A percentile compares a stretch with the other conserved stretches of the same genome.
Conservation (phyloP, 805 yeast species). For the Yarrowia deformans region DNA sequence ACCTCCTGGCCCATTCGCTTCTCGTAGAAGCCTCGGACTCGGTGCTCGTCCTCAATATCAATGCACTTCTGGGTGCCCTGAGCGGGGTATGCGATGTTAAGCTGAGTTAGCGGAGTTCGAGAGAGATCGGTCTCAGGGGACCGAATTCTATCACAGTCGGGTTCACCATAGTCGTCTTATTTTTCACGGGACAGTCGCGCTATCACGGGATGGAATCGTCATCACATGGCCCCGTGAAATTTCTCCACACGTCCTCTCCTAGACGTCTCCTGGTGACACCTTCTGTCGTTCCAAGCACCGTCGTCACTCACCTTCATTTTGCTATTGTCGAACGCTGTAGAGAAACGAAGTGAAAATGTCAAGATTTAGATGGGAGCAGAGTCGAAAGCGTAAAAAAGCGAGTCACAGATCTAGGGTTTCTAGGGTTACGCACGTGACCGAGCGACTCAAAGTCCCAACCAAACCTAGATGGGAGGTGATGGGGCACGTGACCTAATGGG, state of each 20-base stretch:
- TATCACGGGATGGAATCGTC: too few relatives aligned
- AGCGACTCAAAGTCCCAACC: constrained; percentile 19
- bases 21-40: constrained; percentile 97
- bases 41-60: constrained; percentile 99
- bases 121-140: too few relatives aligned
- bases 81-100: constrained; percentile 99
- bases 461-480: neutral
- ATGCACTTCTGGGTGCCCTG: constrained; percentile 99
- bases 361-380: constrained; percentile 40
- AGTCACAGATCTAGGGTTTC: constrained; percentile 33
- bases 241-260: too few relatives aligned
- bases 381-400: constrained; percentile 36
- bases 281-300: neutral
- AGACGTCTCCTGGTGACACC: neutral
- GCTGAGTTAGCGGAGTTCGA: constrained; percentile 55
- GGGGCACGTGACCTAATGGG: neutral
- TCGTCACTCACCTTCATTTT: constrained; percentile 39
- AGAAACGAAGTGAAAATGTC: constrained; percentile 39
- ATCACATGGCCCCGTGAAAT: too few relatives aligned
- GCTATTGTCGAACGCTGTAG: constrained; percentile 39
- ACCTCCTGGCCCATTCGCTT: constrained; percentile 99
- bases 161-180: too few relatives aligned
- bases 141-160: too few relatives aligned
- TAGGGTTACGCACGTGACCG: constrained; percentile 31
- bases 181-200: too few relatives aligned